Conservation (phyloP, 2,329 filamentous ascomycete genomes). For the Cladosporium sp. region DNA sequence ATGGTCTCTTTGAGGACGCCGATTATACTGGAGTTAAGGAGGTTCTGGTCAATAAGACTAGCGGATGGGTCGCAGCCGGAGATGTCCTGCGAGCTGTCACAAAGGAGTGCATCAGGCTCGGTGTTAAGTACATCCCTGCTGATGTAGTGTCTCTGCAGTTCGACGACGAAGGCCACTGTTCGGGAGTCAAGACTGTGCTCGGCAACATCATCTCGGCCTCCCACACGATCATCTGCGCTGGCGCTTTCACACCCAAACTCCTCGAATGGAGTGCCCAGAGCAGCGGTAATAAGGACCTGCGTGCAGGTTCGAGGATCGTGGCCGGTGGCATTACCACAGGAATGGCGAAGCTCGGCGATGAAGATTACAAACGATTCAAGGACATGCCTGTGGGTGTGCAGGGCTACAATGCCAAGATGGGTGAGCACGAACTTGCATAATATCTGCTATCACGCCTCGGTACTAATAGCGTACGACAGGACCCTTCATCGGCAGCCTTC, state of each 20-base stretch:
- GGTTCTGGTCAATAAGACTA: constrained; percentile 57
- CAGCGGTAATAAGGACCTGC: constrained; percentile 43
- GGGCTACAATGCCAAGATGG: constrained; percentile 36
- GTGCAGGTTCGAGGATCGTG: constrained; percentile 50
- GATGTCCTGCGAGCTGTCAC: constrained; percentile 55
- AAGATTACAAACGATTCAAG: constrained; percentile 35
- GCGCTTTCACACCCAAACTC: constrained; percentile 40
- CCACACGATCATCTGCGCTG: constrained; percentile 39
- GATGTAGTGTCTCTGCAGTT: constrained; percentile 50
- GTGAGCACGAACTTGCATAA: not conserved
- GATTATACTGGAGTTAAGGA: constrained; percentile 58
- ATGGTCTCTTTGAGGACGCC: constrained; percentile 56
- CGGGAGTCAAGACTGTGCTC: constrained; percentile 37
- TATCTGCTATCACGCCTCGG: not conserved
- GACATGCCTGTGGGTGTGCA: constrained; percentile 44
- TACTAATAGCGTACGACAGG: constrained; percentile 34
- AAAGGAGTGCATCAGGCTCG: constrained; percentile 48
- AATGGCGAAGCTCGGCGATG: constrained; percentile 43
- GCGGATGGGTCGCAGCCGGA: constrained; percentile 61
- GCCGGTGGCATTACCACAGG: constrained; percentile 53
- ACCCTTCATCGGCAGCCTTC: constrained; percentile 56
- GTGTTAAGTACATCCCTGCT: constrained; percentile 56
- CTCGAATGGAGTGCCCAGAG: constrained; percentile 48
- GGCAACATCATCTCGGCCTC: constrained; percentile 32
- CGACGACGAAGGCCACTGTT: constrained; percentile 42